phyloP scores from a whole-genome alignment of 495 filamentous ascomycete species.

The Xylaria venustula region DNA sequence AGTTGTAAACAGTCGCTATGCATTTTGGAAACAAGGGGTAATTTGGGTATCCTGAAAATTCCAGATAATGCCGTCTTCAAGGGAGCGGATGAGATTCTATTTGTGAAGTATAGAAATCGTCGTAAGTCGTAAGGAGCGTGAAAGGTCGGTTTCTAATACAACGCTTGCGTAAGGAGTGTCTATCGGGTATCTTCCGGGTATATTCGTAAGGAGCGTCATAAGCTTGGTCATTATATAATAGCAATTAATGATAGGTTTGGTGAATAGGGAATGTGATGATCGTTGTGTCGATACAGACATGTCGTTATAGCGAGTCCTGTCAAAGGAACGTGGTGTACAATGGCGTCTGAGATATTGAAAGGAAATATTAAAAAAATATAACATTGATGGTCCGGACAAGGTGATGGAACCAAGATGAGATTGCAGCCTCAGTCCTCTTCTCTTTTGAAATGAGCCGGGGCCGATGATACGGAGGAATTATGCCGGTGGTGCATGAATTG shows the following conservation, averaged over 20 bases:
- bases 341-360: constrained; percentile 48
- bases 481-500: constrained; percentile 30
- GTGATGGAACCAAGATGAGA: neutral
- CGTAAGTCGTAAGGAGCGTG: constrained; percentile 33
- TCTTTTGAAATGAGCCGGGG: constrained; percentile 26
- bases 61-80: constrained; percentile 30
- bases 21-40: constrained; percentile 45
- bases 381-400: neutral
- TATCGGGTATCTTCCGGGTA: constrained; percentile 41
- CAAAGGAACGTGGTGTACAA: constrained; percentile 48
- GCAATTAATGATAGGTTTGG: constrained; percentile 36
- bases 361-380: constrained; percentile 17
- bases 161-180: constrained; percentile 45
- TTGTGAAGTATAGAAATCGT: constrained; percentile 30
- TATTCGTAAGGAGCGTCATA: constrained; percentile 46
- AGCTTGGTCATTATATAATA: constrained; percentile 36
- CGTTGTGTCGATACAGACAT: constrained; percentile 47
- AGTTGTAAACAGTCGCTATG: constrained; percentile 51
- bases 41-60: constrained; percentile 31
- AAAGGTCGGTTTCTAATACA: constrained; percentile 41
- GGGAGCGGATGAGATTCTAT: constrained; percentile 36
- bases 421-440: constrained; percentile 17
- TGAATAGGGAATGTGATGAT: constrained; percentile 41
- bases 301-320: constrained; percentile 34
- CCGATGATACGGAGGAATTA: constrained; percentile 26